These are phyloP conservation scores for Heliamphora pulchella DNA, from an alignment of 179 eudicot genomes.

Conservation along the genomic window DNA sequence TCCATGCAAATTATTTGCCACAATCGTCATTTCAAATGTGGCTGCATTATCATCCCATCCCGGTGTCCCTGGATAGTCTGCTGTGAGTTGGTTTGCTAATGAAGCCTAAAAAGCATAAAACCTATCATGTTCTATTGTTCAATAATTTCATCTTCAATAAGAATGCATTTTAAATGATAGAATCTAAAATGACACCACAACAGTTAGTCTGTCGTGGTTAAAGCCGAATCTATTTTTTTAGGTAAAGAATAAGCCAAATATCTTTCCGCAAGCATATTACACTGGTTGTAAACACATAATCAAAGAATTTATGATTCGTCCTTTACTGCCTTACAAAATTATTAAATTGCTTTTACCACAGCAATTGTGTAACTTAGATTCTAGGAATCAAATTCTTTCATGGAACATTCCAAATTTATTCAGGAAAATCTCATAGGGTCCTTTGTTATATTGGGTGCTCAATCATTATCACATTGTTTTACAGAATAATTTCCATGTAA, in stretches of 20 bases:
- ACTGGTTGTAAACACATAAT: not conserved
- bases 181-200: not conserved
- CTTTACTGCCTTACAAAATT: not conserved
- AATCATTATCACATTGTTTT: not conserved
- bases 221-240: not conserved
- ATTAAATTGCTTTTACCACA: not conserved
- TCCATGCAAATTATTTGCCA: constrained; percentile 57
- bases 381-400: constrained; percentile 2
- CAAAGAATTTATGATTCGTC: not conserved
- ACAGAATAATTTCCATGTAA: not conserved
- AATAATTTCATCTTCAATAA: not conserved
- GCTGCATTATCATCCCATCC: constrained; percentile 90
- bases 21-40: constrained; percentile 63
- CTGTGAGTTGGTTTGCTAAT: constrained; percentile 49
- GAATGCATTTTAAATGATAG: not conserved
- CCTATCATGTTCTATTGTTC: constrained; percentile 8
- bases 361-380: not conserved
- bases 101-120: constrained; percentile 42
- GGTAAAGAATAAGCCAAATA: not conserved
- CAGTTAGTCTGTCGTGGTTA: not conserved
- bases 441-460: not conserved
- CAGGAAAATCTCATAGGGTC: not conserved
- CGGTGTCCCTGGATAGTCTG: constrained; percentile 62
- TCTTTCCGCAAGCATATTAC: not conserved
- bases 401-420: not conserved